phyloP scores from a whole-genome alignment of 2,329 filamentous ascomycete species.

The Diaporthe batatas region DNA sequence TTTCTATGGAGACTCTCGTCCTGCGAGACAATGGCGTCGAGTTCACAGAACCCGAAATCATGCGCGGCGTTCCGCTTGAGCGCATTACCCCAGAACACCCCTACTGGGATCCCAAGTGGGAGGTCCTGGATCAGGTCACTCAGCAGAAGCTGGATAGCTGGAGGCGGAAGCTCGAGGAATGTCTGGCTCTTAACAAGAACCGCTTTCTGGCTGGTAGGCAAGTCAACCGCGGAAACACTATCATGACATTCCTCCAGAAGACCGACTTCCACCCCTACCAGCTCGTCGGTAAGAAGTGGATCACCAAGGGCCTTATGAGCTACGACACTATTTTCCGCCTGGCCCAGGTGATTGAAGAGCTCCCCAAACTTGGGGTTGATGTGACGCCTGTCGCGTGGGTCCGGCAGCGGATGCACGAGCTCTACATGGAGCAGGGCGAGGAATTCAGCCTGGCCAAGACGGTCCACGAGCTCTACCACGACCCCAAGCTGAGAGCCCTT shows the following conservation, averaged over 20 bases:
- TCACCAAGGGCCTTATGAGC: slow-evolving; percentile 59
- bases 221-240: slow-evolving; percentile 66
- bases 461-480: slow-evolving; percentile 68
- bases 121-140: slow-evolving; percentile 58
- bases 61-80: slow-evolving; percentile 65
- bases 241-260: slow-evolving; percentile 65
- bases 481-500: slow-evolving; percentile 63
- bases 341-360: slow-evolving; percentile 63
- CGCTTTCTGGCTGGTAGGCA: slow-evolving; percentile 69
- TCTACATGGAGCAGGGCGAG: slow-evolving; percentile 58
- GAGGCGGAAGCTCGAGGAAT: slow-evolving; percentile 61
- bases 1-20: slow-evolving; percentile 60
- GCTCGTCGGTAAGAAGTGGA: slow-evolving; percentile 65
- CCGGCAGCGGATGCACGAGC: slow-evolving; percentile 67
- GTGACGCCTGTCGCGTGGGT: slow-evolving; percentile 69
- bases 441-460: slow-evolving; percentile 65
- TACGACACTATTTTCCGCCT: slow-evolving; percentile 71
- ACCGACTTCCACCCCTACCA: slow-evolving; percentile 70
- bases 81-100: slow-evolving; percentile 64
- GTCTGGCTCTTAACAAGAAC: slow-evolving; percentile 55
- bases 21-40: slow-evolving; percentile 63
- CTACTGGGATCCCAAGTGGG: slow-evolving; percentile 70
- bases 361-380: slow-evolving; percentile 66
- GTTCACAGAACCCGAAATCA: slow-evolving; percentile 65
- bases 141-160: slow-evolving; percentile 61